Base-by-base conservation (phyloP, 2,329 filamentous ascomycete genomes). In the Fusarium ramigenum region DNA sequence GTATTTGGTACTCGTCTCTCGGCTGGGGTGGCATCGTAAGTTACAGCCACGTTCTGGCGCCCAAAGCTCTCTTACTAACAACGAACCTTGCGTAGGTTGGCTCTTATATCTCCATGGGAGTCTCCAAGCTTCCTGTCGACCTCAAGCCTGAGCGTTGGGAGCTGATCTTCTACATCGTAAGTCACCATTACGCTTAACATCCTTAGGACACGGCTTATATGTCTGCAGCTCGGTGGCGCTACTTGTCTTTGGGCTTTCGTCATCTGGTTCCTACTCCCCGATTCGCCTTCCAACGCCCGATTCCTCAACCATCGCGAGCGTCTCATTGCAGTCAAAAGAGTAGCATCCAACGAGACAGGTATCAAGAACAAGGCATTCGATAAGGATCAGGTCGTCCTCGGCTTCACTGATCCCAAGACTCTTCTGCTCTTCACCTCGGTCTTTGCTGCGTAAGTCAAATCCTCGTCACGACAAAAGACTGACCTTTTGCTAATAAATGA, bases 361-460 rank as follows among this genome's bases (percentile, higher is more conserved):
- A 63, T 63, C 18, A 63, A 63, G 39, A 63, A 63, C n/a, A 63
- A 63, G 36, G 42, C 60, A 2, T 63, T 63, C 3, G 60, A 63
- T 16, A 63, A 63, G 15, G 39, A 28, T 8, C 60, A 63, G n/a
- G 42, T 63, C 25, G 21, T 23, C 14, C 28, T 63, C 3, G 60
- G 60, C 14, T 63, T 63, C 36, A 60, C 52, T 34, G 60, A 63
- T 18, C 60, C 53, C 14, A 63, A 60, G 28, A 63, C 60, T 19
- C 14, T 63, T 11, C 43, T 63, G 10, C 14, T 63, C 28, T 63
- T 60, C 12, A 46, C n/a, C 11, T 63, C 60, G 10, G 53, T 63
- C 12, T 63, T 63, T 32, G 60, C 60, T n/a, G 60, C 60, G n/a
- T 50, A 34, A 34, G 30, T 36, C 11, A 23, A 7, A 12, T 23